Evolutionary conservation across 2,329 filamentous ascomycete genomes (phyloP).

Genomic region (Beauveria bassiana): DNA sequence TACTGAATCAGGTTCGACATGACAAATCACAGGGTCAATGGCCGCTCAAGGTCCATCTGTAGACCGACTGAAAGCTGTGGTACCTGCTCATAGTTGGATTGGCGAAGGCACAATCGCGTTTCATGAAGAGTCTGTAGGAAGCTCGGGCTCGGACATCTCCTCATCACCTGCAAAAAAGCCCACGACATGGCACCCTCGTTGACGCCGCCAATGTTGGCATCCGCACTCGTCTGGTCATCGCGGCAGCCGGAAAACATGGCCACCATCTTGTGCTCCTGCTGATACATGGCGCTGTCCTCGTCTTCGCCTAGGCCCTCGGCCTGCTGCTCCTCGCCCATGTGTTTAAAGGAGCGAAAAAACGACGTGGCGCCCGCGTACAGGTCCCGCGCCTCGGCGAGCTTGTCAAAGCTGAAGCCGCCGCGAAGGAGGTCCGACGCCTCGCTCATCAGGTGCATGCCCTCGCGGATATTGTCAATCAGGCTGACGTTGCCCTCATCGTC

Average conservation of each 20-base stretch:
- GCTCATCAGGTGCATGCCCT: slow-evolving; percentile 7
- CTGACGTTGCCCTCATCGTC: slow-evolving; percentile 10
- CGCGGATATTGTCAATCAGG: slow-evolving; percentile 3
- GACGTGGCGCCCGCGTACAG: slow-evolving; percentile 9
- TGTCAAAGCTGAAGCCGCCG: slow-evolving; percentile 10
- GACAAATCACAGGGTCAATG: not conserved
- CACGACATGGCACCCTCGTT: slow-evolving; percentile 11
- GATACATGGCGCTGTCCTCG: slow-evolving; percentile 3
- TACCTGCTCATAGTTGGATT: slow-evolving; percentile 11
- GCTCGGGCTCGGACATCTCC: not conserved
- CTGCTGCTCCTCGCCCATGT: slow-evolving; percentile 10
- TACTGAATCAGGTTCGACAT: not conserved
- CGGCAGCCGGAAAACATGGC: slow-evolving; percentile 91
- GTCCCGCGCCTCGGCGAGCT: slow-evolving; percentile 10
- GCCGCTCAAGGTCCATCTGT: slow-evolving; percentile 8
- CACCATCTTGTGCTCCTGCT: slow-evolving; percentile 34
- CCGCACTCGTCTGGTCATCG: slow-evolving; percentile 61
- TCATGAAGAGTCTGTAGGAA: slow-evolving; percentile 6
- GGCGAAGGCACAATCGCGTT: slow-evolving; percentile 5
- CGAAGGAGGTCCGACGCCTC: slow-evolving; percentile 6
- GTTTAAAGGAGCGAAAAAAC: slow-evolving; percentile 9
- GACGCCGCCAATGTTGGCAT: slow-evolving; percentile 8
- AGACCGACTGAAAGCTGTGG: slow-evolving; percentile 10
- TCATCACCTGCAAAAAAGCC: slow-evolving; percentile 10
- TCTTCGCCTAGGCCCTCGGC: not conserved